Conservation (phyloP, 257 asterid species). For the Lantana camara region DNA sequence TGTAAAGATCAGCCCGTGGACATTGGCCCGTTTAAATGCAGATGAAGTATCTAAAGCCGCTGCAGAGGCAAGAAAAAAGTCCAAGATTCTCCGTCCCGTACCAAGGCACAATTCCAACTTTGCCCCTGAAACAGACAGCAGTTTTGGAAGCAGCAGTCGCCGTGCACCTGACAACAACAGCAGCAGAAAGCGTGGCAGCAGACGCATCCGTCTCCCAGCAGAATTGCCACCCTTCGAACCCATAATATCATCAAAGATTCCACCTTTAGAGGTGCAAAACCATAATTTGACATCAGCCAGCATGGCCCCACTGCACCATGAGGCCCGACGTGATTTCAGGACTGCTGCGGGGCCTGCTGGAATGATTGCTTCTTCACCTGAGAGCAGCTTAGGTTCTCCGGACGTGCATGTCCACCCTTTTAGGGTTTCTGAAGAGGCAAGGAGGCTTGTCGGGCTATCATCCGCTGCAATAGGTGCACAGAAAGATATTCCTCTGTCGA, state of each 20-base stretch:
- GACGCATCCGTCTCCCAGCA: constrained; percentile 81
- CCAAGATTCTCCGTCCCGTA: constrained; percentile 80
- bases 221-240: constrained; percentile 71
- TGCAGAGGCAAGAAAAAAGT: constrained; percentile 92
- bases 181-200: constrained; percentile 68
- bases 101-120: constrained; percentile 48
- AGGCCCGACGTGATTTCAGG: constrained; percentile 61
- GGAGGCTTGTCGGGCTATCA: constrained; percentile 52
- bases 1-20: constrained; percentile 97
- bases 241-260: constrained; percentile 30
- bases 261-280: constrained; percentile 35
- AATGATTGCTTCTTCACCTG: constrained; percentile 76
- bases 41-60: constrained; percentile 94
- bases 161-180: constrained; percentile 54
- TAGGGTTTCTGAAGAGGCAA: constrained; percentile 59
- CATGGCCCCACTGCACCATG: constrained; percentile 75
- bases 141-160: constrained; percentile 72
- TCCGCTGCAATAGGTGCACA: constrained; percentile 38
- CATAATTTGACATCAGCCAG: constrained; percentile 49
- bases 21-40: constrained; percentile 82
- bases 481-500: constrained; percentile 60
- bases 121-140: constrained; percentile 59
- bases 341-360: constrained; percentile 43
- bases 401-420: constrained; percentile 75
- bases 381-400: constrained; percentile 89